Evolutionary conservation across 2,329 filamentous ascomycete species (phyloP).

Genomic region (Colletotrichum godetiae): DNA sequence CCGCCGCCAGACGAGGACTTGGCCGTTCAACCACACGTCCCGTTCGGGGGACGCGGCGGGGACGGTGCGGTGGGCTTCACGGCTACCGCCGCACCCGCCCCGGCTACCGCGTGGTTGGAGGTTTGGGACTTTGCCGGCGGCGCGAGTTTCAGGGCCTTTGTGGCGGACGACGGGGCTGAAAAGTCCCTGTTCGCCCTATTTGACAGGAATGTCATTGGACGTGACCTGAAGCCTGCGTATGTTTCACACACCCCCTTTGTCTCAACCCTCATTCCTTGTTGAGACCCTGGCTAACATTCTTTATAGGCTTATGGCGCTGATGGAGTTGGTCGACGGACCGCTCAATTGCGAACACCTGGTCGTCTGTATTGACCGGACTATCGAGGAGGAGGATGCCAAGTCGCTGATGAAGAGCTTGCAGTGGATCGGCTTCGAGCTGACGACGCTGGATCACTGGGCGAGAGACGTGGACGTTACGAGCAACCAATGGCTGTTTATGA

Average conservation of each 20-base stretch:
- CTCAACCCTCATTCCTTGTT: neutral
- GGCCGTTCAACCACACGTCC: conserved; percentile 43
- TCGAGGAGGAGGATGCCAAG: conserved; percentile 70
- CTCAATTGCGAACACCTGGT: conserved; percentile 83
- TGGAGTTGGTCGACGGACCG: conserved; percentile 84
- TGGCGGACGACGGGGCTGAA: conserved; percentile 76
- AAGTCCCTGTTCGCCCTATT: conserved; percentile 91
- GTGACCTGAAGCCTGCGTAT: conserved; percentile 89
- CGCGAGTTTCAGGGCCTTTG: conserved; percentile 86
- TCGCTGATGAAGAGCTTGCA: conserved; percentile 83
- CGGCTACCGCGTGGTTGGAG: conserved; percentile 73
- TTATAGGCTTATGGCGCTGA: conserved; percentile 83
- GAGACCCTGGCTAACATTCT: conserved; percentile 41
- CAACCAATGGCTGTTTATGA: conserved; percentile 85
- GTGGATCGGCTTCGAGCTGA: conserved; percentile 92
- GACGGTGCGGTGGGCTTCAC: conserved; percentile 26
- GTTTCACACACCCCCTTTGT: conserved; percentile 45
- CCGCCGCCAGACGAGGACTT: conserved; percentile 64
- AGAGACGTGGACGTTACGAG: conserved; percentile 75
- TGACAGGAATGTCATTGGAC: conserved; percentile 74
- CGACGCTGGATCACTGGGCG: conserved; percentile 82
- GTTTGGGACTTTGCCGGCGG: conserved; percentile 89
- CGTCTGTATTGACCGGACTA: conserved; percentile 81
- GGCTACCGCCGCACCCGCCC: conserved; percentile 36
- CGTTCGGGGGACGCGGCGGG: conserved; percentile 33